Base-by-base conservation (phyloP, 805 yeast species). In the Spathaspora girioi region DNA sequence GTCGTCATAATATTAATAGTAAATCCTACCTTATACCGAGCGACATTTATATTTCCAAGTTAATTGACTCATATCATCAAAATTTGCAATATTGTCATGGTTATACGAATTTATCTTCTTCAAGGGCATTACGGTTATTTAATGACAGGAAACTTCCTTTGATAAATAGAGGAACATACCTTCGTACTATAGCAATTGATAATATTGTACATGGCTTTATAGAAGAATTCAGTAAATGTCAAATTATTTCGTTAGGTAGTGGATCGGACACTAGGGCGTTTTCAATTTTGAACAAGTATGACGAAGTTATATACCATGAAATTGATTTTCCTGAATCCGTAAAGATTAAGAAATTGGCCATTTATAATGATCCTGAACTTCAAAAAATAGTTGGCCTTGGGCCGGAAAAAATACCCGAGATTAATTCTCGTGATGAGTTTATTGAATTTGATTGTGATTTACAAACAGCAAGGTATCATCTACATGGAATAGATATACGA, bases 251-350 rank as follows among this genome's bases (percentile, higher is more conserved):
- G 0, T 62, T 87, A n/a, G 96, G 96, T 0, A 85, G 92, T 1
- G 96, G 96, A 5, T 84, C 89, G 14, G 96, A 88, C 59, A 86
- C 94, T 0, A 63, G 93, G 49, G 76, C 79, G 14, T 86, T 87
- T 61, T 64, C 72, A 9, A 54, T 82, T 14, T 63, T 87, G 41
- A 60, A 68, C 6, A 45, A 64, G 5, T 48, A 68, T 45, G 38
- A 56, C 10, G 38, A 53, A 9, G 55, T 84, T 32, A 59, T 58
- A 1, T 82, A 83, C 58, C 73, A 78, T 53, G 96, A 87, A 61
- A 61, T 85, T 19, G 96, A 87, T 64, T 86, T 87, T 60, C 77
- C 78, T 9, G 79, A 69, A 41, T 77, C 84, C 14, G 75, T 77
- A 6, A 67, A 66, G 52, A 65, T 80, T 40, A 87, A 87, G 63